Evolutionary conservation across 83 land plant species (phyloP), one percentile per base, ranked within the genome.

Genomic region (Diphasiastrum complanatum): DNA sequence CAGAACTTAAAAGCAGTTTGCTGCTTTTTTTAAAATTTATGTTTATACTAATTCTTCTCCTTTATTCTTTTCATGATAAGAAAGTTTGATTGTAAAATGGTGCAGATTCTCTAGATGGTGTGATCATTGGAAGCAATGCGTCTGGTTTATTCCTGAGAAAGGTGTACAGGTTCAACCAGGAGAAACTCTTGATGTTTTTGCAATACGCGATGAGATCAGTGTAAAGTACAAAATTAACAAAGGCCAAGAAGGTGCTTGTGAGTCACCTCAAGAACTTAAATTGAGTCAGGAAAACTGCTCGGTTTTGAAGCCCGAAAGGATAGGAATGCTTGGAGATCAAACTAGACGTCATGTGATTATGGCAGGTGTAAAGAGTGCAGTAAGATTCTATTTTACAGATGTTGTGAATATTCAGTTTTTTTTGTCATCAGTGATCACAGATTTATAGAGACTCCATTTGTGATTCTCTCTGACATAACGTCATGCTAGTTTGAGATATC

Each of bases 61-160:
- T 29, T 2, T n/a, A 1, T 53, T 31, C n/a, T 12, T 46, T 34
- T 32, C 19, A 47, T 75, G 88, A 78, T 61, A 53, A 46, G n/a
- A n/a, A n/a, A n/a, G n/a, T n/a, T n/a, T n/a, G n/a, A n/a, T n/a
- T n/a, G n/a, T n/a, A n/a, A n/a, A n/a, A n/a, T n/a, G n/a, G n/a
- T n/a, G n/a, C n/a, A n/a, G n/a, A n/a, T 41, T 41, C 30, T 24
- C 40, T 1, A 38, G 67, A 18, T 91, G 97, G 95, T 77, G 91
- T 77, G 87, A 88, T 46, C 97, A 91, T 61, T 91, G 95, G 95
- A 91, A 79, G 58, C 97, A 85, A 63, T 83, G 83, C 67, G 83
- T 91, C 36, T 91, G 96, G 96, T 85, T 82, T 60, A 46, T 75
- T 43, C 80, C 85, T 35, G 80, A 78, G 6, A 36, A 52, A 36